A percentile compares a stretch with the other conserved stretches of the same genome.
These are phyloP conservation scores for Triticum dicoccoides DNA, from an alignment of 176 grass and related monocot genomes.

Conservation along the genomic window DNA sequence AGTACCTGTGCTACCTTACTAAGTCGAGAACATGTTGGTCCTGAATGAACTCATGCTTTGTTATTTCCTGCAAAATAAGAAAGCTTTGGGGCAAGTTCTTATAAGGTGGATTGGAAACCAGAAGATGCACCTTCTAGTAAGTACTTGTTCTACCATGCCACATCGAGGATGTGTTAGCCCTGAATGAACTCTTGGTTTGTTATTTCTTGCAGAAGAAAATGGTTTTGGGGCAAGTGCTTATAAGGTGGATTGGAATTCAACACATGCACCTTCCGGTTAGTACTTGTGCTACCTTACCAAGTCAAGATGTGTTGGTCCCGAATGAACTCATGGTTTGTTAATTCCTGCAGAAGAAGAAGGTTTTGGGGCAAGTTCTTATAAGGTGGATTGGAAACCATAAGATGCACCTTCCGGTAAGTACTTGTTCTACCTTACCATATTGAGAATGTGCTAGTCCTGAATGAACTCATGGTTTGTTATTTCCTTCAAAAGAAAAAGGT, in stretches of 20 bases:
- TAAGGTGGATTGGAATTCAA: neutral
- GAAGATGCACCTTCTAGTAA: neutral
- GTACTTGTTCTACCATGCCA: neutral
- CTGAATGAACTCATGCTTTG: neutral
- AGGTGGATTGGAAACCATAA: neutral
- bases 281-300: neutral
- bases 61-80: neutral
- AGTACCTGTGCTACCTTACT: neutral
- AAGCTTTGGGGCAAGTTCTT: neutral
- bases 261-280: neutral
- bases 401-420: neutral
- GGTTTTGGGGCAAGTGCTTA: neutral
- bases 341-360: neutral
- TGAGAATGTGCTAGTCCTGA: neutral
- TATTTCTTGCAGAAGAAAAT: neutral
- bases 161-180: neutral
- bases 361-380: neutral
- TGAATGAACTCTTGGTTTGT: neutral
- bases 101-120: too few relatives aligned
- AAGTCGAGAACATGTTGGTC: neutral
- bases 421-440: neutral
- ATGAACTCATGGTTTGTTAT: neutral
- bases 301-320: neutral
- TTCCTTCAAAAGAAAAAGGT: neutral
- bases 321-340: neutral